Conservation (phyloP, 371 early-diverging fungal genomes). For the Apophysomyces ossiformis region DNA sequence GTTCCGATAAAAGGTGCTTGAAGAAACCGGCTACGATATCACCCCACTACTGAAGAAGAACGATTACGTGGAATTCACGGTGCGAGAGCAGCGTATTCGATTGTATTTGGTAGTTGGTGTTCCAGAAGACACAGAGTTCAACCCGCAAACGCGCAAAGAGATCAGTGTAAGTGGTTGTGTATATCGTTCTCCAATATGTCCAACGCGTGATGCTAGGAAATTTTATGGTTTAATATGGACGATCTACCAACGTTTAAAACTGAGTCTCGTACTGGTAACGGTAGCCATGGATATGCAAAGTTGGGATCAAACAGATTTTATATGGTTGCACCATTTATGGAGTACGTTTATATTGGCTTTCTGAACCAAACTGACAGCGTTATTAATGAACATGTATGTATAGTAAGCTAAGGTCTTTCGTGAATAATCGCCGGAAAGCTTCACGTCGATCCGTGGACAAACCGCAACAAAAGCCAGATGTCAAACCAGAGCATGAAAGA, state of each 20-base stretch:
- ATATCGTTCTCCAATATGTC: background rate
- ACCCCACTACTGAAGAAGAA: conserved; percentile 72
- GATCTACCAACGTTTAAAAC: conserved; percentile 54
- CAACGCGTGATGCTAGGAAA: conserved; percentile 32
- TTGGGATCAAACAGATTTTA: conserved; percentile 54
- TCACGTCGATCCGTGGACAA: background rate
- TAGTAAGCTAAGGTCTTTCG: conserved; percentile 20
- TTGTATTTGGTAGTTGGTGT: conserved; percentile 94
- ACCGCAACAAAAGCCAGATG: background rate
- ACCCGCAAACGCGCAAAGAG: conserved; percentile 94
- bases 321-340: conserved; percentile 72
- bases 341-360: conserved; percentile 39
- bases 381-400: background rate
- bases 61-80: conserved; percentile 80
- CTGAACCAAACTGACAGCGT: background rate
- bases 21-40: conserved; percentile 98
- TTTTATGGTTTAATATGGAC: conserved; percentile 51
- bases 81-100: conserved; percentile 88
- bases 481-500: background rate
- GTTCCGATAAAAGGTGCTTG: conserved; percentile 66
- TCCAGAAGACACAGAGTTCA: conserved; percentile 82
- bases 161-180: conserved; percentile 71
- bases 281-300: conserved; percentile 26
- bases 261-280: conserved; percentile 25
- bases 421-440: background rate